These are phyloP conservation scores for Trichoderma oligosporum DNA, from an alignment of 2,329 filamentous ascomycete species.

Conservation along the genomic window DNA sequence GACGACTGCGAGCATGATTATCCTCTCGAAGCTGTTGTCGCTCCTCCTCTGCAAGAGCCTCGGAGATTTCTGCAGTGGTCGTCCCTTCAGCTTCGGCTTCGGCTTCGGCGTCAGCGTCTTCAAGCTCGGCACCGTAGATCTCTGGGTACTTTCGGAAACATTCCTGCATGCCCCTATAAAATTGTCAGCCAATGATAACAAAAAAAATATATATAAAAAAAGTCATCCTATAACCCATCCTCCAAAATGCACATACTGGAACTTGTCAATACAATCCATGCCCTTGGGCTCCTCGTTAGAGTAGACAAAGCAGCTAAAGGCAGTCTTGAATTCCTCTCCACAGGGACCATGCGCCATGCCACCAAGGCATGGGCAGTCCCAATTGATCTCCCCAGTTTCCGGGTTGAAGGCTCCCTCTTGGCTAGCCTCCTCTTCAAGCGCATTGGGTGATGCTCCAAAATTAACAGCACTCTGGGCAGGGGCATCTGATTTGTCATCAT, in stretches of 20 bases:
- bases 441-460: slow-evolving; percentile 42
- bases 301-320: slow-evolving; percentile 98
- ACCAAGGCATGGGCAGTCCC: slow-evolving; percentile 96
- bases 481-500: slow-evolving; percentile 28
- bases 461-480: slow-evolving; percentile 26
- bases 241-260: slow-evolving; percentile 65
- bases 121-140: slow-evolving; percentile 83
- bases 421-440: slow-evolving; percentile 73
- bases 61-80: neutral
- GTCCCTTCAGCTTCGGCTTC: slow-evolving; percentile 27
- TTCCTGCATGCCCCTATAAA: slow-evolving; percentile 81
- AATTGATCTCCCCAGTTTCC: slow-evolving; percentile 99
- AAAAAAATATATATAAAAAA: no score
- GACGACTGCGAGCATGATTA: neutral
- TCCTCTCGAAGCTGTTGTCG: slow-evolving; percentile 18
- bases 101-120: slow-evolving; percentile 39
- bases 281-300: slow-evolving; percentile 94
- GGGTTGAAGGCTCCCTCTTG: slow-evolving; percentile 95
- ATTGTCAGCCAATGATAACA: slow-evolving; percentile 32
- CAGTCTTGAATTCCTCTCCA: slow-evolving; percentile 89
- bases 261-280: slow-evolving; percentile 95
- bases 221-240: neutral
- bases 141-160: slow-evolving; percentile 94
- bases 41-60: slow-evolving; percentile 7
- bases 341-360: slow-evolving; percentile 97